Conservation (phyloP, 1,284 basidiomycete genomes). For the Cystobasidium slooffiae region DNA sequence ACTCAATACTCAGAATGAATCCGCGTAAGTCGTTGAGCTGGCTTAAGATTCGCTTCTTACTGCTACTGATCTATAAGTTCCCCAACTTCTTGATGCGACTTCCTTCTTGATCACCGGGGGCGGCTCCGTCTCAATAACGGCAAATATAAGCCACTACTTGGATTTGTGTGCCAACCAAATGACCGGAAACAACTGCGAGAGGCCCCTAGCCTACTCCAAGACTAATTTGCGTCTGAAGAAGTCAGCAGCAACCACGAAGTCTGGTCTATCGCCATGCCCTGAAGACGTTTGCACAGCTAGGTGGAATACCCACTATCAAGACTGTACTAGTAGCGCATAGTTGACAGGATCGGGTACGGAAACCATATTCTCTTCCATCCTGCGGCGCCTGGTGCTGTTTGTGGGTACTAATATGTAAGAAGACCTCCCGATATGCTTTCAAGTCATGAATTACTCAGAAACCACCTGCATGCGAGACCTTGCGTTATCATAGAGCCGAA, state of each 20-base stretch:
- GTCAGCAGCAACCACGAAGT: background rate
- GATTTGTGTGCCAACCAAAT: background rate
- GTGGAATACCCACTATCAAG: background rate
- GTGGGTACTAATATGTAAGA: background rate
- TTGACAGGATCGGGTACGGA: background rate
- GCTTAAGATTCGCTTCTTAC: background rate
- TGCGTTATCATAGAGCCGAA: background rate
- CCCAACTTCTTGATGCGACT: background rate
- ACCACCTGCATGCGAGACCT: background rate
- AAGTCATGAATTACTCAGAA: background rate
- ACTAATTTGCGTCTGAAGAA: background rate
- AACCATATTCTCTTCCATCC: background rate
- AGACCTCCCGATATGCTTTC: background rate
- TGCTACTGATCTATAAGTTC: slow-evolving; percentile 1
- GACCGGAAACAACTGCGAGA: background rate
- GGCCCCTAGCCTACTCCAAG: background rate
- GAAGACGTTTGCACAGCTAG: background rate
- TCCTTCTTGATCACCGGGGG: background rate
- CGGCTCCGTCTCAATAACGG: background rate
- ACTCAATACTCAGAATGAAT: background rate
- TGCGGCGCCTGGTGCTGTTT: background rate
- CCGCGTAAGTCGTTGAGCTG: background rate
- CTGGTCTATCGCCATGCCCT: background rate
- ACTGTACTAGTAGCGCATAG: background rate
- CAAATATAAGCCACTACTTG: slow-evolving; percentile 1